Percentiles rank a stretch among this genome's conserved stretches.
These are phyloP conservation scores for Paspalum notatum DNA, from an alignment of 176 grass and related monocot genomes.

Conservation along the genomic window DNA sequence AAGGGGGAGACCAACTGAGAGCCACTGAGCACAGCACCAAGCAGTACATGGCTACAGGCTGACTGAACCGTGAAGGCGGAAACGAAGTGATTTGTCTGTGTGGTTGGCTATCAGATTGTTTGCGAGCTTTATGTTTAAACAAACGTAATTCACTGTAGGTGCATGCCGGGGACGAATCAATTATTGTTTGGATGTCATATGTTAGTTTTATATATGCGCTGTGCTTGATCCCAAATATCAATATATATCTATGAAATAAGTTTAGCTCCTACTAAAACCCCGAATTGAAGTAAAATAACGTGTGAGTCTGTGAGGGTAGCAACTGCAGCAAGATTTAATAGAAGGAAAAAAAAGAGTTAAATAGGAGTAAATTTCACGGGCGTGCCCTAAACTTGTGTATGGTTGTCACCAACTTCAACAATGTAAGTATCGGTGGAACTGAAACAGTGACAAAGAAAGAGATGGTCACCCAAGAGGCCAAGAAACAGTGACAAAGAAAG, in stretches of 20 bases:
- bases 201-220: background rate
- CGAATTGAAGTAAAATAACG: background rate
- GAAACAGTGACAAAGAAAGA: no score
- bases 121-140: background rate
- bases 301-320: no score
- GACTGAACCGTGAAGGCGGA: background rate
- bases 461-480: no score
- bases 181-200: background rate
- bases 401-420: no score
- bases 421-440: no score
- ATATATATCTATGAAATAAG: background rate
- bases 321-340: no score
- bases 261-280: background rate
- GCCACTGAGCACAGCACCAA: background rate
- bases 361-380: no score
- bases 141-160: background rate
- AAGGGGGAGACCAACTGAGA: conserved; percentile 1
- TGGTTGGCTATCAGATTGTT: background rate
- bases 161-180: background rate
- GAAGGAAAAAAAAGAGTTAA: no score
- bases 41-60: background rate
- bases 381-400: no score
- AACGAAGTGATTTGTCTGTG: conserved; percentile 11
- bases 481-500: no score
- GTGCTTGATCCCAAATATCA: background rate